These are phyloP conservation scores for Cordia subcordata DNA, from an alignment of 257 asterid genomes.

Conservation along the genomic window DNA sequence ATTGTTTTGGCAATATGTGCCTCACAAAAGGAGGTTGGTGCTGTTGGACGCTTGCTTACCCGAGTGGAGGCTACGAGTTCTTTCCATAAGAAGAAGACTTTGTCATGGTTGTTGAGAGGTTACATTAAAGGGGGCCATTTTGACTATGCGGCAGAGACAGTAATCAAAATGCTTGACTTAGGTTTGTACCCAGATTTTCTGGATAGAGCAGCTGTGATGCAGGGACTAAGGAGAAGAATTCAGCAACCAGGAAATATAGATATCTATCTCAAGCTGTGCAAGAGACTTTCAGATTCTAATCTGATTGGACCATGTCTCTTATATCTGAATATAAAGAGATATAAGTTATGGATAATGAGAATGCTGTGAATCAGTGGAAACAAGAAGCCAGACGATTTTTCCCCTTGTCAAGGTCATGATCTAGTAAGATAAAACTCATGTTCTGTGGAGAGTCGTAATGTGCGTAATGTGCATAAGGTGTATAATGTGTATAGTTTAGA, in stretches of 20 bases:
- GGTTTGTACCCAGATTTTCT: conserved; percentile 67
- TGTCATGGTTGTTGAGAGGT: conserved; percentile 88
- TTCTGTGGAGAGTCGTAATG: background rate
- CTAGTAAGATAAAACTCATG: background rate
- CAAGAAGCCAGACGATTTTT: background rate
- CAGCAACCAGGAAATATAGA: conserved; percentile 53
- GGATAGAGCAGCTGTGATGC: conserved; percentile 77
- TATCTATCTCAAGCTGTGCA: conserved; percentile 64
- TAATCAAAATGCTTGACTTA: conserved; percentile 64
- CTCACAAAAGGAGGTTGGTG: conserved; percentile 53
- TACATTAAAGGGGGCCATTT: conserved; percentile 93
- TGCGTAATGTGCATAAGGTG: background rate
- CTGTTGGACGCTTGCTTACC: conserved; percentile 62
- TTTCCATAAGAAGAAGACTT: conserved; percentile 51
- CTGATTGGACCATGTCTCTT: conserved; percentile 68
- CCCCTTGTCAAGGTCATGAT: background rate
- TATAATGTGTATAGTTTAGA: conserved; percentile 3
- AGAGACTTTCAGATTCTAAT: conserved; percentile 65
- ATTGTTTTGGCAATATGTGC: conserved; percentile 95
- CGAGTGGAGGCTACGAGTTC: conserved; percentile 55
- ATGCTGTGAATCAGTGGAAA: conserved; percentile 40
- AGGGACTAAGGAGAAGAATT: conserved; percentile 66
- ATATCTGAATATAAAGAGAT: conserved; percentile 64
- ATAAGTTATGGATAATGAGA: conserved; percentile 74
- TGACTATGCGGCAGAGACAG: conserved; percentile 70